Conservation (phyloP, 139 green algal species). For the Chlamydomonas incerta region DNA sequence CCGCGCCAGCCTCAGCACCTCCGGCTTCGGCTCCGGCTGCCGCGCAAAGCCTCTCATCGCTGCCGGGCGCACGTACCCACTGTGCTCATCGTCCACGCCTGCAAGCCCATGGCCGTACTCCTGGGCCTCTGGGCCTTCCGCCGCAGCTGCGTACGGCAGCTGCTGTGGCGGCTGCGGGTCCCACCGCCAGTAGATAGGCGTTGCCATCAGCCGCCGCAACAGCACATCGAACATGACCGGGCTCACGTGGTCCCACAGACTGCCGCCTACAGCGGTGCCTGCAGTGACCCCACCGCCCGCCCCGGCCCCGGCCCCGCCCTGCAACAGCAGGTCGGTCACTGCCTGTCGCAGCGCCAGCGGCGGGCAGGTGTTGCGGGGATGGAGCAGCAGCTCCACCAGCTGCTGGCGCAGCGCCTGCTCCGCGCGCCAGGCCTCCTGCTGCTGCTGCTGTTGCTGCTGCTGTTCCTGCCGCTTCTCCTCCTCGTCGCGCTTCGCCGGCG, state of each 20-base stretch:
- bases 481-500: too few relatives aligned
- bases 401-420: not conserved
- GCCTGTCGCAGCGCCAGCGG: slow-evolving; percentile 6
- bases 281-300: too few relatives aligned
- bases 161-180: not conserved
- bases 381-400: slow-evolving; percentile 7
- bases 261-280: not conserved
- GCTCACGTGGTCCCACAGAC: not conserved
- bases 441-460: not conserved
- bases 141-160: not conserved
- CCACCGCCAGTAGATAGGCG: not conserved
- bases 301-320: too few relatives aligned
- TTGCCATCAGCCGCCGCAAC: slow-evolving; percentile 14
- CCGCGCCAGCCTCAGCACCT: too few relatives aligned
- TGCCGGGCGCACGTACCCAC: too few relatives aligned
- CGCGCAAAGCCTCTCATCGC: too few relatives aligned
- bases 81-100: too few relatives aligned
- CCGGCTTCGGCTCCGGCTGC: too few relatives aligned
- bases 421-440: not conserved
- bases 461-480: not conserved
- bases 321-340: not conserved
- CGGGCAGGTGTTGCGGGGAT: not conserved
- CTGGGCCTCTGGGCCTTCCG: not conserved
- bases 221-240: not conserved
- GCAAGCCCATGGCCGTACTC: not conserved